phyloP scores from a whole-genome alignment of 2,329 filamentous ascomycete species.

The Neonectria hederae region DNA sequence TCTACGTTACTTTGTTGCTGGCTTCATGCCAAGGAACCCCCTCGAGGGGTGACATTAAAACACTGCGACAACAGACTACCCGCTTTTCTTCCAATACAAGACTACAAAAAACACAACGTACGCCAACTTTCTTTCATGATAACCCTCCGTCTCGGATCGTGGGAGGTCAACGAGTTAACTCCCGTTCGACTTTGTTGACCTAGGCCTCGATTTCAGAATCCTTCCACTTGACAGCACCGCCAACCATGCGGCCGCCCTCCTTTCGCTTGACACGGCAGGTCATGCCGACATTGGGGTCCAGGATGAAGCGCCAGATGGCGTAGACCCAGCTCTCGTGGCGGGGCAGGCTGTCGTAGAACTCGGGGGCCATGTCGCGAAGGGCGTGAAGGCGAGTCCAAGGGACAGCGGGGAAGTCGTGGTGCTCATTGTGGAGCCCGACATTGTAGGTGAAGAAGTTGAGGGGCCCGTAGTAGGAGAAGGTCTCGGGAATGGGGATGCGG shows the following conservation, averaged over 20 bases:
- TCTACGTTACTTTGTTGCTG: neutral
- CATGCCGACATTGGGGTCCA: conserved; percentile 87
- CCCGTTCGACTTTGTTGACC: conserved; percentile 14
- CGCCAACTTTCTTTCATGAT: conserved; percentile 4
- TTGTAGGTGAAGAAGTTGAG: conserved; percentile 96
- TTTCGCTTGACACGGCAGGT: conserved; percentile 93
- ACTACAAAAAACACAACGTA: conserved; percentile 11
- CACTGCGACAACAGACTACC: conserved; percentile 5
- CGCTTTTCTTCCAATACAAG: conserved; percentile 17
- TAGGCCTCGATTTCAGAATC: conserved; percentile 75
- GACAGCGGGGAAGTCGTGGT: conserved; percentile 97
- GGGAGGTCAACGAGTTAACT: neutral
- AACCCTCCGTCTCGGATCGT: conserved; percentile 1
- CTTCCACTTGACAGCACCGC: conserved; percentile 66
- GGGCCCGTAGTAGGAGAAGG: conserved; percentile 94
- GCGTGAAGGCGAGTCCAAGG: conserved; percentile 89
- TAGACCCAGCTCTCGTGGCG: conserved; percentile 89
- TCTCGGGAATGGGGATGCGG: conserved; percentile 81
- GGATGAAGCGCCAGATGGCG: conserved; percentile 95
- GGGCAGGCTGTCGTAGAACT: conserved; percentile 92
- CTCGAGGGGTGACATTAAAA: conserved; percentile 5
- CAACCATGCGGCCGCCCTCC: conserved; percentile 73
- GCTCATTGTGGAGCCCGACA: conserved; percentile 97
- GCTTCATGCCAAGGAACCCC: neutral
- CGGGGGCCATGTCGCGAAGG: conserved; percentile 81